Conservation (phyloP, 2,329 filamentous ascomycete genomes). For the Pseudovirgaria hyperparasitica region DNA sequence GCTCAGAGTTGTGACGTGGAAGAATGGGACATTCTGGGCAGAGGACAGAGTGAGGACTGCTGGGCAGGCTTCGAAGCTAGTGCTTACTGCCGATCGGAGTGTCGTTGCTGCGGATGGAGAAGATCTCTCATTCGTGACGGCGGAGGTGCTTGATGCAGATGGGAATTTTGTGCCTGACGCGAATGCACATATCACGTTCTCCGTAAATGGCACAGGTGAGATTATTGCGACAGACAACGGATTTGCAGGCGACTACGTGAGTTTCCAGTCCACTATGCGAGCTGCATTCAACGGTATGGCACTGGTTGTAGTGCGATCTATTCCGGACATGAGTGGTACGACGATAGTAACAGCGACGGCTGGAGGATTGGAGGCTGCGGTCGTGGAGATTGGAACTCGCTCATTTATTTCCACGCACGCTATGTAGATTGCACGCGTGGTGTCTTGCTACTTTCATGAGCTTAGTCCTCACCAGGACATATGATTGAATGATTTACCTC, state of each 20-base stretch:
- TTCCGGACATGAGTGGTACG: too few relatives aligned
- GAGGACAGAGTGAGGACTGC: conserved; percentile 28
- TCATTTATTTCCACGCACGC: too few relatives aligned
- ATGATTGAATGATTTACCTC: too few relatives aligned
- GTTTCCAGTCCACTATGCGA: conserved; percentile 11
- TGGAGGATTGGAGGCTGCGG: too few relatives aligned
- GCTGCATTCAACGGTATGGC: conserved; percentile 16
- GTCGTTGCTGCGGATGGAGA: conserved; percentile 28
- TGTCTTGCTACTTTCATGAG: too few relatives aligned
- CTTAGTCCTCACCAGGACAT: too few relatives aligned
- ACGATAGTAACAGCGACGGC: too few relatives aligned
- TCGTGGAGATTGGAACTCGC: too few relatives aligned
- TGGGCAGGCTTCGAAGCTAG: conserved; percentile 26
- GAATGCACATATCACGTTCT: conserved; percentile 31
- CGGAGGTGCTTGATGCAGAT: conserved; percentile 31
- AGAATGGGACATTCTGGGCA: conserved; percentile 36
- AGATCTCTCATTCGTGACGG: conserved; percentile 36
- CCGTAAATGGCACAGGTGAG: conserved; percentile 28
- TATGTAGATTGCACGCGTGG: too few relatives aligned
- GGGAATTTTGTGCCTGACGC: conserved; percentile 34
- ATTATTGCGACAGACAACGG: conserved; percentile 42
- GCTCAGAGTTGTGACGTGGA: conserved; percentile 35
- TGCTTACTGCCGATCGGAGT: conserved; percentile 28
- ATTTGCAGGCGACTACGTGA: conserved; percentile 18
- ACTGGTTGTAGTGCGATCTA: conserved; percentile 13